Evolutionary conservation across 2,329 filamentous ascomycete species (phyloP), one percentile per base, ranked within the genome.

Genomic region (Phialophora verrucosa): DNA sequence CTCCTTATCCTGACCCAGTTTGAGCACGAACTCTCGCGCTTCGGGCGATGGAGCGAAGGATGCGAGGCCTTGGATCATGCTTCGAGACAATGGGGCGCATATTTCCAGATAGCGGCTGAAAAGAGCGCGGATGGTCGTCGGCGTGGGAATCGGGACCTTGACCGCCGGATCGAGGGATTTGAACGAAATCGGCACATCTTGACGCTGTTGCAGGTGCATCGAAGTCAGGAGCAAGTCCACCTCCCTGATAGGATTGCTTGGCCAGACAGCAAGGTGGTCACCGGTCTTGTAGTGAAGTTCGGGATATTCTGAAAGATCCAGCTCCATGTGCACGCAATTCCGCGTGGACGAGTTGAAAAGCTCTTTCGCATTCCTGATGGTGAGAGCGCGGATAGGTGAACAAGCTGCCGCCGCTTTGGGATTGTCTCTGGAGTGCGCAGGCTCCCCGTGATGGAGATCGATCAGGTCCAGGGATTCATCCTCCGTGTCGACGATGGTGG

Each of bases 61-160:
- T 61, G 92, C 89, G 14, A 97, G 83, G 8, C 88, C 90, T 47
- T 91, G 88, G 58, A 97, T 81, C 74, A 94, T 92, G 78, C 97
- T 93, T 79, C 93, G 92, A 64, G 93, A 97, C 17, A 97, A 89
- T 44, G 92, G 91, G 25, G 91, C 91, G 75, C 92, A 90, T 71
- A 97, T 95, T 78, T 97, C 94, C 79, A 97, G 90, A 79, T 97
- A 92, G 80, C 96, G 96, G 69, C 92, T 90, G 66, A 91, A 83
- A 68, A 94, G 90, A 63, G 92, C 90, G 77, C 94, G 91, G 76
- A 91, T 93, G 1, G 92, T 97, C 1, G 93, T 97, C 11, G 93
- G 93, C 0, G 92, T 91, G 23, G 93, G 93, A 81, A 97, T 88
- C 80, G 92, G 94, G 76, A 97, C 10, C 71, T 72, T 50, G 76